Percentiles rank a stretch among this genome's conserved stretches.
Conservation (phyloP, 148 eudicot genomes). For the Fallopia convolvulus region DNA sequence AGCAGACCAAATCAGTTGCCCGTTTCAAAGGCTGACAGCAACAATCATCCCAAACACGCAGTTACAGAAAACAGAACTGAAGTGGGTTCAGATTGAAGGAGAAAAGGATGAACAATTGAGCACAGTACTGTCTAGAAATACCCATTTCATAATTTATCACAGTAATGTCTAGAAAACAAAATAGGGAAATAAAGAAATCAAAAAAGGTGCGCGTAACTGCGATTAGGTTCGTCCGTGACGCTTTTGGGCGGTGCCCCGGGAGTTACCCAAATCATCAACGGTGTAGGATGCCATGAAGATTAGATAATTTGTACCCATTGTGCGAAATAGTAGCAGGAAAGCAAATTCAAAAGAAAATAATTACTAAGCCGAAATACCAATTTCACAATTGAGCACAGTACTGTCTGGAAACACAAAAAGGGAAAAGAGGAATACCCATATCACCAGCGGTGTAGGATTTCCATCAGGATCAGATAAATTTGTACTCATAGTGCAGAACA, state of each 20-base stretch:
- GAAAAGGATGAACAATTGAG: background rate
- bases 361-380: background rate
- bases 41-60: background rate
- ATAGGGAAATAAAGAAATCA: background rate
- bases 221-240: too few relatives aligned
- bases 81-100: background rate
- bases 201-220: too few relatives aligned
- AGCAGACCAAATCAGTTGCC: background rate
- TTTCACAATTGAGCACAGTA: constrained; percentile 7
- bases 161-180: background rate
- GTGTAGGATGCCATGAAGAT: background rate
- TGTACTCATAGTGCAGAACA: constrained; percentile 1
- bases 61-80: background rate
- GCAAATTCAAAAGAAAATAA: constrained; percentile 4
- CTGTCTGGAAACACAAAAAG: background rate
- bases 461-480: constrained; percentile 1
- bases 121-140: background rate
- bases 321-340: background rate
- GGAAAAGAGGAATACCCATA: background rate
- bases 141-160: background rate
- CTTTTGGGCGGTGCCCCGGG: too few relatives aligned
- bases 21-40: background rate
- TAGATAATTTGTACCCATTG: constrained; percentile 3
- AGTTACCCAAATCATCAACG: background rate
- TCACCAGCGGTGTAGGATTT: background rate